Evolutionary conservation across 2,329 filamentous ascomycete genomes (phyloP).

Genomic region (Trichoderma citrinoviride): DNA sequence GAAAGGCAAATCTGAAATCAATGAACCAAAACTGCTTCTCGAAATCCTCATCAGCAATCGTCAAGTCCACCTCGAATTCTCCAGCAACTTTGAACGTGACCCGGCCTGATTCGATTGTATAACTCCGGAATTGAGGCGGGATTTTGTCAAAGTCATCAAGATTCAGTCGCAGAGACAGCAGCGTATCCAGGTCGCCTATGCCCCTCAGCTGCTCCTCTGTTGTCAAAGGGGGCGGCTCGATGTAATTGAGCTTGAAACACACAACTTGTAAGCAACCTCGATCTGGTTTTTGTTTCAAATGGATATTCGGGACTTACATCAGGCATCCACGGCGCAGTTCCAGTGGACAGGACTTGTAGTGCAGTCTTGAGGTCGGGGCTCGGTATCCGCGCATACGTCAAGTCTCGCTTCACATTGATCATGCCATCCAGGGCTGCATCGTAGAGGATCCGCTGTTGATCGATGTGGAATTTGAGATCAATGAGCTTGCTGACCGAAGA

Average conservation of each 20-base stretch:
- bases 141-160: slow-evolving; percentile 75
- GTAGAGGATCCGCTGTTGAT: slow-evolving; percentile 60
- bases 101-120: slow-evolving; percentile 77
- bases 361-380: slow-evolving; percentile 91
- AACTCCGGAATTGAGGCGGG: slow-evolving; percentile 73
- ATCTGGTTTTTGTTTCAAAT: slow-evolving; percentile 32
- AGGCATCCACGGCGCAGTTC: slow-evolving; percentile 74
- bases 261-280: background rate
- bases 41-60: slow-evolving; percentile 81
- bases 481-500: slow-evolving; percentile 82
- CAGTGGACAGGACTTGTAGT: slow-evolving; percentile 76
- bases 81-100: slow-evolving; percentile 80
- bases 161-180: slow-evolving; percentile 79
- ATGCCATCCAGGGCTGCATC: slow-evolving; percentile 60
- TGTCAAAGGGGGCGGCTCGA: slow-evolving; percentile 69
- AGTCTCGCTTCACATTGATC: slow-evolving; percentile 68
- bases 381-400: slow-evolving; percentile 71
- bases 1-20: slow-evolving; percentile 82
- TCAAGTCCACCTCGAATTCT: slow-evolving; percentile 92
- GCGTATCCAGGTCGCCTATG: slow-evolving; percentile 77
- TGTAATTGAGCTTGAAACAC: slow-evolving; percentile 63
- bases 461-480: slow-evolving; percentile 76
- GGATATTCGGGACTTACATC: slow-evolving; percentile 53
- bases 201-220: slow-evolving; percentile 70
- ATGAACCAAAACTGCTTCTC: slow-evolving; percentile 90